phyloP scores from a whole-genome alignment of 2,329 filamentous ascomycete genomes.

The Cercospora canescens region DNA sequence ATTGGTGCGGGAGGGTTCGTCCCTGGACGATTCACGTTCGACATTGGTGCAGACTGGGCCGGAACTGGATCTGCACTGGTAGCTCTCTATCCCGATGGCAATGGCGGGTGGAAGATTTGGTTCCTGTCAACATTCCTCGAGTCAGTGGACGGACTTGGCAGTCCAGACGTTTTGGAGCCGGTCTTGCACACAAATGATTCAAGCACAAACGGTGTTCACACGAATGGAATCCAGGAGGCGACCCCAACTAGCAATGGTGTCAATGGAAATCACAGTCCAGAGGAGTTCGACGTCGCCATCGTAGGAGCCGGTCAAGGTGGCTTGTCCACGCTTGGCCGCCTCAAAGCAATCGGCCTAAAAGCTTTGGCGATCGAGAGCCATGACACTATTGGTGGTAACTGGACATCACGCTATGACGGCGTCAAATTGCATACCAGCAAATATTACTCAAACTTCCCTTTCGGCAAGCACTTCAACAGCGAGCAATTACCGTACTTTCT shows the following conservation, averaged over 20 bases:
- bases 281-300: background rate
- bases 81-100: background rate
- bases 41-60: background rate
- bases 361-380: background rate
- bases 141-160: background rate
- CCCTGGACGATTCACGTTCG: background rate
- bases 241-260: background rate
- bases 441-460: background rate
- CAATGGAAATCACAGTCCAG: background rate
- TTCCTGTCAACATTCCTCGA: background rate
- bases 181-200: background rate
- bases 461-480: background rate
- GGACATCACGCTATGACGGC: background rate
- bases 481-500: background rate
- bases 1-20: background rate
- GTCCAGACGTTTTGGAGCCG: background rate
- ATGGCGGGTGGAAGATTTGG: background rate
- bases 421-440: background rate
- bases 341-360: background rate
- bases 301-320: background rate
- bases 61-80: background rate
- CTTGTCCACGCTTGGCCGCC: background rate
- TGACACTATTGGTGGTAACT: background rate
- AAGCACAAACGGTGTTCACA: background rate
- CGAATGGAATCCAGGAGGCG: background rate